Evolutionary conservation across 352 stramenopile genomes (phyloP), one percentile per base, ranked within the genome.

Genomic region (Globisporangium nagaii): DNA sequence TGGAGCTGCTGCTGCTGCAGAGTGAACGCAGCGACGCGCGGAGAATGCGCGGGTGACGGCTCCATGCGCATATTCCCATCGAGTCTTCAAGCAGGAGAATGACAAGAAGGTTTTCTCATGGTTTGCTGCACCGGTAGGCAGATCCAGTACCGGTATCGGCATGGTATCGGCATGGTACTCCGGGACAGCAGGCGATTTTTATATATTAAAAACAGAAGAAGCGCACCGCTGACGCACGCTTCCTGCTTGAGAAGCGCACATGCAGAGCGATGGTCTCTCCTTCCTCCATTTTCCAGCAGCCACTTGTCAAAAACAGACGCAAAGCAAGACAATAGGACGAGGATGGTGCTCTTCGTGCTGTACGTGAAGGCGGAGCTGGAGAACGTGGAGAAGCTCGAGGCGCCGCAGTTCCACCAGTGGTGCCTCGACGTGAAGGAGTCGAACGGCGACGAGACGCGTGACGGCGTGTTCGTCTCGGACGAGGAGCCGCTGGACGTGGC

Each of bases 321-420:
- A 40, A 55, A n/a, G 25, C 12, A 30, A 58, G 28, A 48, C 50
- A 27, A n/a, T 24, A 32, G 25, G 17, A 31, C 20, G 24, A 65
- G 13, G 9, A 94, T 94, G 84, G 83, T 91, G 60, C 67, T 94
- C 27, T 90, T 84, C 60, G 79, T 94, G 68, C 70, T 95, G 45
- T 91, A 89, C 62, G 75, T 95, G 12, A 94, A 94, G 66, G 86
- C 82, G 10, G 84, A 95, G 4, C 72, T 95, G 25, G 83, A 95
- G 80, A 93, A 94, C 64, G 72, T 95, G 3, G 79, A 79, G 63
- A 79, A 69, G 66, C 64, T 93, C 44, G 67, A 75, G 45, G 80
- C 83, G 31, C 82, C 86, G 30, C 45, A 68, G 19, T 53, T 80
- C 39, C 82, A 93, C 52, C 84, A 71, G 45, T 95, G 86, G 86